phyloP scores from a whole-genome alignment of 2,329 filamentous ascomycete genomes.

The Lachnellula hyalina region DNA sequence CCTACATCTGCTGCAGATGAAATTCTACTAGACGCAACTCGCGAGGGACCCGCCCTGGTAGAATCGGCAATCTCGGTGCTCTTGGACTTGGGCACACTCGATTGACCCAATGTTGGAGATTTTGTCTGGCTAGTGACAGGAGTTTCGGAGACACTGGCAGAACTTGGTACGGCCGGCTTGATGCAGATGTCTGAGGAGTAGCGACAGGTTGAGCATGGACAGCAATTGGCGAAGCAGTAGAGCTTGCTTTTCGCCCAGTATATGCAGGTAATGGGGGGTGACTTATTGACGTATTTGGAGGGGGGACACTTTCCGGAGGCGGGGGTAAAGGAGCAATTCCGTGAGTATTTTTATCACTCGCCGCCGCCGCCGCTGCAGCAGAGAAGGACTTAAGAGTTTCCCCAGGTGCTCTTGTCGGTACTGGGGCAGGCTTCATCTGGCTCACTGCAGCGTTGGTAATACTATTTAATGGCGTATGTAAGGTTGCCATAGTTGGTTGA shows the following conservation, averaged over 20 bases:
- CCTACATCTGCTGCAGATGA: slow-evolving; percentile 37
- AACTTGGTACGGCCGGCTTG: slow-evolving; percentile 32
- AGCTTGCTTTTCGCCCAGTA: slow-evolving; percentile 45
- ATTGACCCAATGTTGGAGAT: slow-evolving; percentile 44
- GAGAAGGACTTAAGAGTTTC: slow-evolving; percentile 96
- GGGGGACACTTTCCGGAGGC: slow-evolving; percentile 63
- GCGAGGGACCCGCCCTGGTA: slow-evolving; percentile 21
- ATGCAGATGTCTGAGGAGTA: slow-evolving; percentile 30
- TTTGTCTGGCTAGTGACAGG: slow-evolving; percentile 39
- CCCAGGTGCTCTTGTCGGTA: slow-evolving; percentile 77
- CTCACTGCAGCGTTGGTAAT: slow-evolving; percentile 55
- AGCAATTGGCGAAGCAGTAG: slow-evolving; percentile 52
- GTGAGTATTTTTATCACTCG: slow-evolving; percentile 83
- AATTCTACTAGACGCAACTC: slow-evolving; percentile 22
- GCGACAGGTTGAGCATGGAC: slow-evolving; percentile 42
- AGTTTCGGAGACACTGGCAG: slow-evolving; percentile 35
- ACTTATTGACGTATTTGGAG: slow-evolving; percentile 36
- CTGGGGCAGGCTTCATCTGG: slow-evolving; percentile 86
- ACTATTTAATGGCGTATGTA: slow-evolving; percentile 68
- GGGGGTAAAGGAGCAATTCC: slow-evolving; percentile 92
- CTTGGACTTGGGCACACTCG: slow-evolving; percentile 42
- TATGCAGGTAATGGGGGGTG: slow-evolving; percentile 33
- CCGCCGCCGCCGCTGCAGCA: slow-evolving; percentile 86
- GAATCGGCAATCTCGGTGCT: slow-evolving; percentile 41
- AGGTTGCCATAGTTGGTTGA: slow-evolving; percentile 81